Base-by-base conservation (phyloP, 176 grass and related monocot species). In the Chrysopogon serrulatus region DNA sequence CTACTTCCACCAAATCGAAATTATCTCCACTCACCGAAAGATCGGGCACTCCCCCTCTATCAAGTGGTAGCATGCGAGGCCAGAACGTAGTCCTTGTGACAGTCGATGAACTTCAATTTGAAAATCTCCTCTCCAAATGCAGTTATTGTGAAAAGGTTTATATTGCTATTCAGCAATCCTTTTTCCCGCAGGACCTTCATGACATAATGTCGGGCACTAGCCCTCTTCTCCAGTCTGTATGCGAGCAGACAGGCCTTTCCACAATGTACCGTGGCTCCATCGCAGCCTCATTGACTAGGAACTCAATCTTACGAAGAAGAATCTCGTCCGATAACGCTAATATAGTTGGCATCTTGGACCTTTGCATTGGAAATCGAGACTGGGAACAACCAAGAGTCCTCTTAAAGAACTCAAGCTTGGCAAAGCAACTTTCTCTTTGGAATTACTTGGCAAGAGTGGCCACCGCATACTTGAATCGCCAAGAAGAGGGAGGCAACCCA, bases 171-270 rank as follows among this genome's bases (percentile, higher is more conserved):
- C n/a, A n/a, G n/a, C n/a, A 88, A 78, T 7, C 77, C 88, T 19
- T 83, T 74, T 3, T 34, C 65, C 54, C 43, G 89, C n/a, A 95
- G 77, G 77, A 88, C 21, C 43, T 92, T 72, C 40, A 79, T 49
- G 24, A 86, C 82, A 59, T 48, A 56, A 72, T 81, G 9, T 10
- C 90, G 43, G 90, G 90, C 4, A 67, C 37, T 3, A 87, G 5
- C n/a, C 31, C 87, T 72, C 67, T 90, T 87, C 80, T 94, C 87
- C 23, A 95, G 47, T 54, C 85, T 92, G 10, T 2, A 81, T 5
- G 27, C 10, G 3, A 95, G 30, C 5, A 92, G 41, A 1, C 0
- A 5, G 87, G 71, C 21, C 40, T 80, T 6, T 42, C 1, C 0
- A 87, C 71, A 18, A 92, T 72, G 81, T 65, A 56, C 0, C 36